Evolutionary conservation across 164 flowering plant genomes (phyloP), one percentile per base, ranked within the genome.

Genomic region (Nymphaea colorata): DNA sequence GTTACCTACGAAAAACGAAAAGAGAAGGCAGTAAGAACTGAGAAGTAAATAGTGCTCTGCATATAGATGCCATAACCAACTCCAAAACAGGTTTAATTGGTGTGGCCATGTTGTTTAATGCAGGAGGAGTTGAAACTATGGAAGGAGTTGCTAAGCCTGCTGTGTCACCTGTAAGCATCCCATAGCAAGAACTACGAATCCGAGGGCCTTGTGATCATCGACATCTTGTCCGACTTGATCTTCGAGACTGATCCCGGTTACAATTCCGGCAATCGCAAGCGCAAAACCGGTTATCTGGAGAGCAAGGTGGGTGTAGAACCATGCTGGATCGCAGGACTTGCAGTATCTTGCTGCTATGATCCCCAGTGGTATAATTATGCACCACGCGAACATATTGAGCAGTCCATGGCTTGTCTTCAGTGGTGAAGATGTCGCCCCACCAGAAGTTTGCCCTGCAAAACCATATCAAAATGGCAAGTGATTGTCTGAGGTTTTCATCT

Each of bases 311-410:
- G 79, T 47, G 65, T 89, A 87, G 47, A 85, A 89, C 96, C 96
- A 89, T 6, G 79, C 14, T 3, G 92, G 96, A 45, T 85, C 96
- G 78, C 76, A 81, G 3, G 77, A 70, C 78, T 70, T 83, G 69
- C 75, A 72, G 78, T 82, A 72, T 0, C 96, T 76, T 67, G 89
- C 92, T 12, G 74, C 71, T 17, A 83, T 74, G 8, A 73, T 76
- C 66, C 92, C 96, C 57, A 84, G 79, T 17, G 84, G 71, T 76
- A 84, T 70, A 11, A 87, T 42, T 44, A 89, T 79, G 0, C 85
- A 87, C 96, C 92, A 89, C 3, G 90, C 85, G 14, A 87, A 18
- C 85, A 86, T 87, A 69, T 77, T 83, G 44, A 87, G 42, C 4
- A 80, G 0, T 63, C 96, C 96, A 79, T 89, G 96, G 73, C 68